Evolutionary conservation across 495 filamentous ascomycete genomes (phyloP).

Genomic region (Penicillium taxi): DNA sequence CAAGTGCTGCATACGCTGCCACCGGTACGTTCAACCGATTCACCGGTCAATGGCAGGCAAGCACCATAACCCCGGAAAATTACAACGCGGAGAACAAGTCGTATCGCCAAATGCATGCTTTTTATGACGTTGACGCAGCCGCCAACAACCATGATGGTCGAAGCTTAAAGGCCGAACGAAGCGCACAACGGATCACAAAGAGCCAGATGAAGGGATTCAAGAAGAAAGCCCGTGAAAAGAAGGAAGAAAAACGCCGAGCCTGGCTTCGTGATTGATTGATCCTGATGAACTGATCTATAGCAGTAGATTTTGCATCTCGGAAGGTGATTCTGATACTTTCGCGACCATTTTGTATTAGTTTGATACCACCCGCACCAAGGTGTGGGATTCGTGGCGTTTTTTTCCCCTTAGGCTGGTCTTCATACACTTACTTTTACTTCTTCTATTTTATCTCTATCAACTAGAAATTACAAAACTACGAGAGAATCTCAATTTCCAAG

Average conservation of each 20-base stretch:
- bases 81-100: conserved; percentile 88
- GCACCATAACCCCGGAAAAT: conserved; percentile 55
- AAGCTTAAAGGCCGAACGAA: conserved; percentile 80
- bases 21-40: conserved; percentile 84
- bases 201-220: conserved; percentile 70
- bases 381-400: conserved; percentile 19
- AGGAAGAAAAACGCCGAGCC: conserved; percentile 88
- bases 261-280: conserved; percentile 67
- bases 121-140: conserved; percentile 95
- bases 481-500: too few species aligned
- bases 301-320: too few species aligned
- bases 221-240: conserved; percentile 72
- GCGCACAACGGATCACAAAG: conserved; percentile 80
- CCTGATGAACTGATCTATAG: too few species aligned
- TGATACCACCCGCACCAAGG: too few species aligned
- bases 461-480: too few species aligned
- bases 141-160: conserved; percentile 89
- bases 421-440: too few species aligned
- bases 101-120: conserved; percentile 83
- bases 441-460: too few species aligned
- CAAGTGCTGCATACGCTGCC: conserved; percentile 48
- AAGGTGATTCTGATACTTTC: too few species aligned
- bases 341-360: too few species aligned
- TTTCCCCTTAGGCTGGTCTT: too few species aligned
- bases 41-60: conserved; percentile 75